Evolutionary conservation across 345 rosid species (phyloP).

Genomic region (Hypericum androsaemum): DNA sequence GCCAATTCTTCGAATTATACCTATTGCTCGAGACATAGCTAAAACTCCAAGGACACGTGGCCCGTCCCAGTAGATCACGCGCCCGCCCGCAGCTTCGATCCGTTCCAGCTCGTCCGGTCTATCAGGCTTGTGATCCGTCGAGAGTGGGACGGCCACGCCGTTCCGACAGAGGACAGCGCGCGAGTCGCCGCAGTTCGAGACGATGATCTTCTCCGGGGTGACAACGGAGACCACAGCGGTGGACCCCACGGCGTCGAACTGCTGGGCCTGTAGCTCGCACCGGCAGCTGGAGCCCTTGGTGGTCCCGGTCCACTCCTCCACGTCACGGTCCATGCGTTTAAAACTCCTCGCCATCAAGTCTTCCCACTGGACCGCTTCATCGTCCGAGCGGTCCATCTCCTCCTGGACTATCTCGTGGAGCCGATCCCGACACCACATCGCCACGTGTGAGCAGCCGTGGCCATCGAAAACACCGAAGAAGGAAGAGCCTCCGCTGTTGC

Average conservation of each 20-base stretch:
- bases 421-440: conserved; percentile 49
- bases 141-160: conserved; percentile 65
- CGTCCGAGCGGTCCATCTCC: conserved; percentile 22
- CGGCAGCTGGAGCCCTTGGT: conserved; percentile 29
- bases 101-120: conserved; percentile 71
- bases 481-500: neutral
- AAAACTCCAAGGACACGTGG: conserved; percentile 74
- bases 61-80: conserved; percentile 85
- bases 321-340: conserved; percentile 55
- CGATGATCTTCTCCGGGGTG: conserved; percentile 51
- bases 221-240: conserved; percentile 70
- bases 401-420: conserved; percentile 46
- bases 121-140: conserved; percentile 88
- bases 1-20: conserved; percentile 17
- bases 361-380: conserved; percentile 38
- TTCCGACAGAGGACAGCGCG: conserved; percentile 78
- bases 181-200: conserved; percentile 84
- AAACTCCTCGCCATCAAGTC: conserved; percentile 49
- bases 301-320: conserved; percentile 21
- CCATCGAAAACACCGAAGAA: conserved; percentile 88
- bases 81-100: conserved; percentile 68
- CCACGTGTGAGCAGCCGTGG: conserved; percentile 98
- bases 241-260: conserved; percentile 82
- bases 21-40: conserved; percentile 92
- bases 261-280: conserved; percentile 69